phyloP scores from a whole-genome alignment of 1,284 basidiomycete species.

The Xerocomus tenax region DNA sequence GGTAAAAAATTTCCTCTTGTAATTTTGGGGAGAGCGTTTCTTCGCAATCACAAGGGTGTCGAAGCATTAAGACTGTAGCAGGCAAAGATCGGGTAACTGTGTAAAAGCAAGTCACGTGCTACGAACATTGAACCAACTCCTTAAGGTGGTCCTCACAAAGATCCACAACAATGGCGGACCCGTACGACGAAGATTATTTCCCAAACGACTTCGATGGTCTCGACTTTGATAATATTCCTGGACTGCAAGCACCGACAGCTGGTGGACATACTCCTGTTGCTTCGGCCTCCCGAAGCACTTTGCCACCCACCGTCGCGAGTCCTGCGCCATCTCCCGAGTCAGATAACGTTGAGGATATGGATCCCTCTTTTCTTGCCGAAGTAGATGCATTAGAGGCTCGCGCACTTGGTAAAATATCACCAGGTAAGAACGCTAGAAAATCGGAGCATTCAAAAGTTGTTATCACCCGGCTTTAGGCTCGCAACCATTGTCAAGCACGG shows the following conservation, averaged over 20 bases:
- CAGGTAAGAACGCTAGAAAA: constrained; percentile 6
- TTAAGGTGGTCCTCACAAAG: background rate
- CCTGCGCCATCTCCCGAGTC: constrained; percentile 20
- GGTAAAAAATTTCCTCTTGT: background rate
- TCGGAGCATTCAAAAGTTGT: background rate
- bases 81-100: too few relatives aligned
- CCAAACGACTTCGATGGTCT: constrained; percentile 39
- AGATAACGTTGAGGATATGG: constrained; percentile 31
- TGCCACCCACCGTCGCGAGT: constrained; percentile 6
- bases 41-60: background rate
- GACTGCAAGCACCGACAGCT: constrained; percentile 29
- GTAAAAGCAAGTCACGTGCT: background rate
- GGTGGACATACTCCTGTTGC: background rate
- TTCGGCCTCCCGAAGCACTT: background rate
- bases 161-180: constrained; percentile 17
- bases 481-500: background rate
- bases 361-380: constrained; percentile 31
- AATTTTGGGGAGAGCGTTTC: background rate
- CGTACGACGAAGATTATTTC: constrained; percentile 31
- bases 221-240: constrained; percentile 30
- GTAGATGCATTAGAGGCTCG: constrained; percentile 37
- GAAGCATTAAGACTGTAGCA: background rate
- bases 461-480: background rate
- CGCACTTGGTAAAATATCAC: constrained; percentile 8
- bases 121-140: background rate